phyloP scores from a whole-genome alignment of 2,329 filamentous ascomycete genomes.

The Hypoxylon sp. region DNA sequence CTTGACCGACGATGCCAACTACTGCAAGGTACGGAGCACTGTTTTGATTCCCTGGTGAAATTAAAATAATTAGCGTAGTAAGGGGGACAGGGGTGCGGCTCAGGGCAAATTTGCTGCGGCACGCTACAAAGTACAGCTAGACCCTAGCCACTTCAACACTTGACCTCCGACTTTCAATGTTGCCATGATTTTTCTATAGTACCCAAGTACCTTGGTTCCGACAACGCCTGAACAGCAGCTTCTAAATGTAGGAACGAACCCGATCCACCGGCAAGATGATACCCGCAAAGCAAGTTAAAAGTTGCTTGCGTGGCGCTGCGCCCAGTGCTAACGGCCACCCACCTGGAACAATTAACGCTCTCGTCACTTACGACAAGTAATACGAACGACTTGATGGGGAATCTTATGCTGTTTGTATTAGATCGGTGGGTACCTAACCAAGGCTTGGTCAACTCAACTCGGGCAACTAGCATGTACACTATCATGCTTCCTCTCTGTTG shows the following conservation, averaged over 20 bases:
- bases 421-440: neutral
- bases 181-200: neutral
- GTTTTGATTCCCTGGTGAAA: conserved; percentile 43
- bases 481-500: neutral
- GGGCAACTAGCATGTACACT: conserved; percentile 3
- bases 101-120: conserved; percentile 10
- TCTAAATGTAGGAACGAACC: neutral
- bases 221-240: neutral
- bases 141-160: conserved; percentile 6
- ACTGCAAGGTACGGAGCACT: conserved; percentile 48
- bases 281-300: conserved; percentile 18
- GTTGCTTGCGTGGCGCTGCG: conserved; percentile 35
- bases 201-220: neutral
- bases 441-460: neutral
- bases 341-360: conserved; percentile 10
- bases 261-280: neutral
- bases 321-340: conserved; percentile 16
- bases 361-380: conserved; percentile 14
- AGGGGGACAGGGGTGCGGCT: conserved; percentile 25
- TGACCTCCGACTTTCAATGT: too few species aligned
- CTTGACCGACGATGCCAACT: conserved; percentile 35
- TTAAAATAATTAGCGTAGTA: conserved; percentile 41
- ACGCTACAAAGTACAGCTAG: conserved; percentile 3
- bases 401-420: conserved; percentile 12
- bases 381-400: conserved; percentile 27